Percentiles rank a stretch among this genome's conserved stretches.
Evolutionary conservation across 768 basidiomycete species (phyloP).

Genomic region (Clavulina sp.): DNA sequence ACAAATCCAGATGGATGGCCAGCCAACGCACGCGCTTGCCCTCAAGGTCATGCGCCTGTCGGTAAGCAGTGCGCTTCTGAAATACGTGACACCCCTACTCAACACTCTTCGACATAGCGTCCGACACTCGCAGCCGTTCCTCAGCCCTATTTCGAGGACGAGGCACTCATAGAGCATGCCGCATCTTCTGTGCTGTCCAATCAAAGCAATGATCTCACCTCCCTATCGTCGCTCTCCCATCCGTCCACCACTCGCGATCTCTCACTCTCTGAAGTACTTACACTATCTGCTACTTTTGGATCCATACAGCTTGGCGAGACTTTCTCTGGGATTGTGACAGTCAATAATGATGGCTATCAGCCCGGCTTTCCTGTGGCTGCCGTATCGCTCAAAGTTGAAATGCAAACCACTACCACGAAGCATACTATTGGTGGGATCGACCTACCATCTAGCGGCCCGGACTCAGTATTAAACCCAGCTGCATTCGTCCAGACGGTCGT

Average conservation of each 20-base stretch:
- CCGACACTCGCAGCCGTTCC: constrained; percentile 59
- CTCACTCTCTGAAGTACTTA: constrained; percentile 59
- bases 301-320: constrained; percentile 80
- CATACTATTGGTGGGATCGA: constrained; percentile 40
- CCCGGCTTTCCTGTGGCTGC: constrained; percentile 28
- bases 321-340: constrained; percentile 62
- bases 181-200: constrained; percentile 61
- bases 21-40: constrained; percentile 37
- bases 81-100: not conserved
- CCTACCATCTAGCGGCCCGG: constrained; percentile 42
- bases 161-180: constrained; percentile 42
- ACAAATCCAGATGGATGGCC: constrained; percentile 5
- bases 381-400: constrained; percentile 56
- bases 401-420: constrained; percentile 66
- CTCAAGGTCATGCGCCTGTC: constrained; percentile 81
- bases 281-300: constrained; percentile 69
- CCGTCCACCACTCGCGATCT: constrained; percentile 76
- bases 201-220: constrained; percentile 42
- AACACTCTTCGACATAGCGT: constrained; percentile 26
- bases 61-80: constrained; percentile 28
- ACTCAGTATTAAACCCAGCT: constrained; percentile 27
- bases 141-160: constrained; percentile 53
- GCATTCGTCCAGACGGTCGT: constrained; percentile 51
- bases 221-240: constrained; percentile 45
- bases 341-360: constrained; percentile 51